Evolutionary conservation across 2,329 filamentous ascomycete genomes (phyloP).

Genomic region (Claviceps lovelessii): DNA sequence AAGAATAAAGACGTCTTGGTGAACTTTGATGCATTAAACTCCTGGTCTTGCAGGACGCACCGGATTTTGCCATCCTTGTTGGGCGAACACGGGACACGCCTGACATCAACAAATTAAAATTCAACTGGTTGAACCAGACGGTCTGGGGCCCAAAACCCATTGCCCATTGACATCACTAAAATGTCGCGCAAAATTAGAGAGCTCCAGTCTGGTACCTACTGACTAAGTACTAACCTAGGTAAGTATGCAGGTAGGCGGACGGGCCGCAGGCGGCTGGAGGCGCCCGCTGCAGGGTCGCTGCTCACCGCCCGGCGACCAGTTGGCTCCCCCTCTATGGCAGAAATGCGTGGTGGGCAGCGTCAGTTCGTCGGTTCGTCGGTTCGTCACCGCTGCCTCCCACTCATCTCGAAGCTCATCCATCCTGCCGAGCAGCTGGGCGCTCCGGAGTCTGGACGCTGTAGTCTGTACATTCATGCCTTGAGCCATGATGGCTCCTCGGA

Average conservation of each 20-base stretch:
- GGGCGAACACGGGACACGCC: not conserved
- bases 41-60: too few species aligned
- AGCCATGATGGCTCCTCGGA: slow-evolving; percentile 54
- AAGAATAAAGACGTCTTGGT: not conserved
- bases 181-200: too few species aligned
- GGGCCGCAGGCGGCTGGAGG: not conserved
- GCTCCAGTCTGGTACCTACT: too few species aligned
- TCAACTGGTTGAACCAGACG: not conserved
- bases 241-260: not conserved
- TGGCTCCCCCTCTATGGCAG: too few species aligned
- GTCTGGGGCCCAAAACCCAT: too few species aligned
- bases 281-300: not conserved
- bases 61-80: not conserved
- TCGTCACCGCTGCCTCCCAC: slow-evolving; percentile 5
- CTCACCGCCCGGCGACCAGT: slow-evolving; percentile 3
- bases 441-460: not conserved
- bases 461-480: slow-evolving; percentile 17
- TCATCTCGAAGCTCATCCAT: slow-evolving; percentile 1
- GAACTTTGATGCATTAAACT: not conserved
- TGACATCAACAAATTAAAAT: not conserved
- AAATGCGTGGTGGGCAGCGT: too few species aligned
- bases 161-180: not conserved
- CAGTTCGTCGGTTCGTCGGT: not conserved
- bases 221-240: too few species aligned
- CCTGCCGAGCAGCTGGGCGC: not conserved